These are phyloP conservation scores for Sarocladium strictum DNA, from an alignment of 2,329 filamentous ascomycete genomes.

Conservation along the genomic window DNA sequence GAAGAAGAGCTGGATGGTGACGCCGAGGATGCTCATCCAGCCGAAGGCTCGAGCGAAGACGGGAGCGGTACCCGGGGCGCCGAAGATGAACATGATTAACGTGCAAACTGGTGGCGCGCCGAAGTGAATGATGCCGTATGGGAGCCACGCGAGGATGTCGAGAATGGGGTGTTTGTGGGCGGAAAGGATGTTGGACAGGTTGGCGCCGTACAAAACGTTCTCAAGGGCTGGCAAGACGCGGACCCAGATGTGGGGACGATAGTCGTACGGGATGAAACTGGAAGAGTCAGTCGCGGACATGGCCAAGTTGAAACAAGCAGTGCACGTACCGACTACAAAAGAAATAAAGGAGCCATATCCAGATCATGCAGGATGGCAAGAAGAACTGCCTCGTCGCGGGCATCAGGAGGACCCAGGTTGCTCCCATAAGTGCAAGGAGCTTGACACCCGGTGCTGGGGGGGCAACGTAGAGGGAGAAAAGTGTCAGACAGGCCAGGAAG, in stretches of 20 bases:
- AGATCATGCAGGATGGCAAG: slow-evolving; percentile 77
- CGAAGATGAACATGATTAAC: slow-evolving; percentile 78
- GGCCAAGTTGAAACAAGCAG: background rate
- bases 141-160: slow-evolving; percentile 86
- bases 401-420: slow-evolving; percentile 67
- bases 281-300: background rate
- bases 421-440: slow-evolving; percentile 60
- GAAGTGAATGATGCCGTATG: slow-evolving; percentile 89
- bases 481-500: slow-evolving; percentile 63
- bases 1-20: slow-evolving; percentile 82
- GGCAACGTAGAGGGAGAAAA: slow-evolving; percentile 81
- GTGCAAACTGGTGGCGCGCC: slow-evolving; percentile 77
- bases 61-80: slow-evolving; percentile 75
- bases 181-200: slow-evolving; percentile 91
- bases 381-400: slow-evolving; percentile 89
- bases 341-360: slow-evolving; percentile 85
- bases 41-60: slow-evolving; percentile 84
- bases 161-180: slow-evolving; percentile 79
- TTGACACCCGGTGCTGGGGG: slow-evolving; percentile 76
- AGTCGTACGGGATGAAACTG: slow-evolving; percentile 84
- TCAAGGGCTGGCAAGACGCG: slow-evolving; percentile 89
- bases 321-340: slow-evolving; percentile 80
- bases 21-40: slow-evolving; percentile 85
- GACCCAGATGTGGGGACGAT: slow-evolving; percentile 91
- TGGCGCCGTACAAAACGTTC: slow-evolving; percentile 93